Evolutionary conservation across 2,329 filamentous ascomycete species (phyloP), one percentile per base, ranked within the genome.

Genomic region (Lasiodiplodia sp.): DNA sequence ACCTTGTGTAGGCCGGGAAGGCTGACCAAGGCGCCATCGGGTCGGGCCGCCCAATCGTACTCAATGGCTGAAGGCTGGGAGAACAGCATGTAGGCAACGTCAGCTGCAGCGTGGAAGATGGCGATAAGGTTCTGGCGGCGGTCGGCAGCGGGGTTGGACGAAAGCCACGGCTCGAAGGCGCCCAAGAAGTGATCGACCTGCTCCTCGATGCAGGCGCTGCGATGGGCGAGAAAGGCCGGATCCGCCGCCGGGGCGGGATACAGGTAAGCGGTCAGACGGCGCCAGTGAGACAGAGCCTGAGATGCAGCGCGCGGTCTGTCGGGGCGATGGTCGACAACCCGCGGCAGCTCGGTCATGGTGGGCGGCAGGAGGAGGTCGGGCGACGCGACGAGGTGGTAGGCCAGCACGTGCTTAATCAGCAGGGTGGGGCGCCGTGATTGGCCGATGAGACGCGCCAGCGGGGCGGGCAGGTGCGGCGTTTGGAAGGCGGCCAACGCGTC

Each of bases 361-460:
- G 28, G 44, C 5, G 58, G 57, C 12, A 62, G 58, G 18, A 51
- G 12, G 44, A 34, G 25, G 18, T 34, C 18, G 18, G 8, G 18
- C 23, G 40, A 63, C 3, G 56, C n/a, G 37, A 58, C 58, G 25
- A 63, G 23, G 14, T 23, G 25, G 18, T 63, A 28, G 12, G 28
- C 58, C 34, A 63, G 44, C 12, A 21, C 23, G 44, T 63, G 58
- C 28, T 63, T 23, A 34, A 63, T 63, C 44, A 63, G 58, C 44
- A 37, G 16, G 2, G 40, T 51, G 25, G 58, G 58, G 16, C 44
- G 40, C 1, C 58, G 40, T 16, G 58, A 11, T 10, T 63, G 40
- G n/a, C 1, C 18, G 5, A 63, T 34, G 7, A 63, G 58, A 2
- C 40, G 28, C 10, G 44, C 2, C 18, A 63, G 58, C 28, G 40